Base-by-base conservation (phyloP, 1,284 basidiomycete genomes). In the Rhizopogon parksii region DNA sequence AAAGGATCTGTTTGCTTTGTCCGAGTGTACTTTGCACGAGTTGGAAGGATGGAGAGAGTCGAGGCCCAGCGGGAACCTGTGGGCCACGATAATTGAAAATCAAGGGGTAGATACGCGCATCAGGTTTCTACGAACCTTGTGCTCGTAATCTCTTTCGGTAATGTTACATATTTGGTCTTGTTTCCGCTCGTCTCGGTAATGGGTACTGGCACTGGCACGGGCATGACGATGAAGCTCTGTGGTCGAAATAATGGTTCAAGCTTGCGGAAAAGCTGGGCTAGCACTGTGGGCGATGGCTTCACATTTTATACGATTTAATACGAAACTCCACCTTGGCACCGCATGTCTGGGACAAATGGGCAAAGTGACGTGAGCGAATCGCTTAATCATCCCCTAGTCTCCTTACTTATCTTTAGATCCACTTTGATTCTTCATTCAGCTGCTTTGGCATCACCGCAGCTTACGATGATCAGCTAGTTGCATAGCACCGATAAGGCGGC, bases 91-190 rank as follows among this genome's bases (percentile, higher is more conserved):
- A 11, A 36, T 27, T 40, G 2, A 21, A 25, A 30, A 19, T 53
- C 19, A 53, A 11, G 19, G 4, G 21, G 12, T 1, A 8, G 45
- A 34, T 32, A 30, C 12, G 46, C 15, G 25, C 32, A 52, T 38
- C 52, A 58, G 49, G 45, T 49, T 53, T 62, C 2, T 47, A 36
- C 42, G 42, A 24, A 62, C 54, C 36, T 32, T 56, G 54, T 49
- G 51, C 34, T 34, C 49, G 24, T 52, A 34, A 53, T 51, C 53
- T 51, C 49, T 9, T 54, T 49, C 52, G 58, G 55, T 43, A 56
- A 52, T 52, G 47, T 12, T 35, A 30, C 12, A 36, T 67, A 60
- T 63, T 67, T 63, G 65, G 64, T 40, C 37, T 60, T 63, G 53
- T 63, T 65, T 61, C 57, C 43, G 56, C 9, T 11, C 17, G 17